Conservation (phyloP, 495 filamentous ascomycete genomes). For the Peziza echinospora region DNA sequence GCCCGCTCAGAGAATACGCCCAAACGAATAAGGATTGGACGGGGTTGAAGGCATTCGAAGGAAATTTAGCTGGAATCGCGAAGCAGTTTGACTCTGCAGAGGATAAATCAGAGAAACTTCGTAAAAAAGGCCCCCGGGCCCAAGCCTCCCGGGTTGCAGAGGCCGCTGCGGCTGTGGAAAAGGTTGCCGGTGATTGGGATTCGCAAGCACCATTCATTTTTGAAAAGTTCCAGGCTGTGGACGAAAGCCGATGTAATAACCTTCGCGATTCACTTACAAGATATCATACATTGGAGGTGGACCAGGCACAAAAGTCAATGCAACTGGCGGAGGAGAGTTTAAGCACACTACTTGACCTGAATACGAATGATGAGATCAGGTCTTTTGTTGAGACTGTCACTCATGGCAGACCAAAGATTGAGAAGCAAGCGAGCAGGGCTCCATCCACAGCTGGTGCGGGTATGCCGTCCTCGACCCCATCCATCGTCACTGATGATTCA, state of each 20-base stretch:
- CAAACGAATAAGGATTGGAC: conserved; percentile 59
- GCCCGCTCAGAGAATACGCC: conserved; percentile 50
- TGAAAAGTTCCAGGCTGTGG: conserved; percentile 76
- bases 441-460: conserved; percentile 20
- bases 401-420: conserved; percentile 20
- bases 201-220: conserved; percentile 91
- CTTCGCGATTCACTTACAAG: conserved; percentile 84
- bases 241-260: conserved; percentile 77
- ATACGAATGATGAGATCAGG: conserved; percentile 75
- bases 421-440: conserved; percentile 24
- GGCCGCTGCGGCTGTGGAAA: conserved; percentile 52
- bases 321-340: conserved; percentile 60
- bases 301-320: conserved; percentile 60
- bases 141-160: conserved; percentile 58
- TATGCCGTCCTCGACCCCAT: conserved; percentile 21
- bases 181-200: conserved; percentile 69
- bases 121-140: conserved; percentile 56
- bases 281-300: conserved; percentile 76
- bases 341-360: conserved; percentile 66
- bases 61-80: conserved; percentile 57
- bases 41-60: conserved; percentile 60
- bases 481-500: conserved; percentile 21
- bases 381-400: conserved; percentile 41
- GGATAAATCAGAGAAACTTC: conserved; percentile 71
- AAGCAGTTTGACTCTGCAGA: conserved; percentile 67